phyloP scores from a whole-genome alignment of 129 eudicot genomes.

The Escallonia herrerae region DNA sequence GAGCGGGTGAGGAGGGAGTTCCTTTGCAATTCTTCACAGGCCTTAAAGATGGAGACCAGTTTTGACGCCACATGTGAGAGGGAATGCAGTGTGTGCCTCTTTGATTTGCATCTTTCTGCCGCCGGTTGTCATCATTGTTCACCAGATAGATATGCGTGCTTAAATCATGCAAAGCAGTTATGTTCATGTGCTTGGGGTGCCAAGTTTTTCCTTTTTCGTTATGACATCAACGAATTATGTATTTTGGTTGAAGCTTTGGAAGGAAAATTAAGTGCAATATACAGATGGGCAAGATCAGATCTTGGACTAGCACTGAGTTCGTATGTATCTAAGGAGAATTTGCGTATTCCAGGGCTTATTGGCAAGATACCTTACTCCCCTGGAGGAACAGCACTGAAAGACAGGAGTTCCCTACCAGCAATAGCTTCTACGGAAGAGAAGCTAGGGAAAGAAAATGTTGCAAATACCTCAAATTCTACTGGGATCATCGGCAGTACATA shows the following conservation, averaged over 20 bases:
- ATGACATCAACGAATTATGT: conserved; percentile 73
- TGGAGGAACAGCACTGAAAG: conserved; percentile 24
- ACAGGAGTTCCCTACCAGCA: conserved; percentile 14
- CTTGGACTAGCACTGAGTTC: conserved; percentile 82
- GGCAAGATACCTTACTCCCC: conserved; percentile 27
- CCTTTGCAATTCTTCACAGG: conserved; percentile 69
- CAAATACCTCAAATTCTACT: conserved; percentile 20
- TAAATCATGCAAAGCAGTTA: conserved; percentile 88
- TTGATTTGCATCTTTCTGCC: conserved; percentile 91
- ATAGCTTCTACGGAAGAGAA: conserved; percentile 22
- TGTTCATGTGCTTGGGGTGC: conserved; percentile 85
- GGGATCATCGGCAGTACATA: conserved; percentile 13
- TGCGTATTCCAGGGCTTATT: conserved; percentile 15
- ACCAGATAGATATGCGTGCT: conserved; percentile 87
- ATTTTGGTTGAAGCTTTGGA: conserved; percentile 91
- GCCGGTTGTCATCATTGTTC: conserved; percentile 92
- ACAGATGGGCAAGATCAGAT: conserved; percentile 95
- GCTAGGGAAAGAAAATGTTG: conserved; percentile 24
- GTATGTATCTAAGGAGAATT: conserved; percentile 52
- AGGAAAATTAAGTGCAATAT: conserved; percentile 91
- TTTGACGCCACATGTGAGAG: conserved; percentile 87
- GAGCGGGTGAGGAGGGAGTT: conserved; percentile 86
- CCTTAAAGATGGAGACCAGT: conserved; percentile 80
- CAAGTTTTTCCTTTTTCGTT: conserved; percentile 82
- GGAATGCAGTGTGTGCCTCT: conserved; percentile 84